These are phyloP conservation scores for Echites panduratus DNA, from an alignment of 257 asterid species.

Conservation along the genomic window DNA sequence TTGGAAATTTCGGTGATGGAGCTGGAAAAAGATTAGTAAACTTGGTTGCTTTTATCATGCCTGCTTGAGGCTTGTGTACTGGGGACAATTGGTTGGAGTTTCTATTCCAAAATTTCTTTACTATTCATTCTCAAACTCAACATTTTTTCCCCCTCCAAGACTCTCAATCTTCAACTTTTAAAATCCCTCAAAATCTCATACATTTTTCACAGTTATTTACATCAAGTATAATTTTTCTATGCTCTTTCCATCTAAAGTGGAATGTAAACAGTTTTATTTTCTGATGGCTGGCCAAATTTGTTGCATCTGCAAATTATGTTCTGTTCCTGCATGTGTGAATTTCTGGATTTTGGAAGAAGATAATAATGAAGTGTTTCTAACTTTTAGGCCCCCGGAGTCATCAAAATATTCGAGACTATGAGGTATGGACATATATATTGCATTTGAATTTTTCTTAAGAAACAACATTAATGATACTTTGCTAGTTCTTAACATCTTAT, in stretches of 20 bases:
- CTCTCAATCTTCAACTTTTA: too few relatives aligned
- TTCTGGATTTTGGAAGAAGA: background rate
- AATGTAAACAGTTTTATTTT: background rate
- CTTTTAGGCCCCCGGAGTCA: slow-evolving; percentile 64
- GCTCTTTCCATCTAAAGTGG: too few relatives aligned
- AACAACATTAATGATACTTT: background rate
- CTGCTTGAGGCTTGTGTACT: background rate
- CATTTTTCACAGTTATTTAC: too few relatives aligned
- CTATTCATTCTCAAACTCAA: too few relatives aligned
- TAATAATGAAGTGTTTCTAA: background rate
- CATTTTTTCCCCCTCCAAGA: too few relatives aligned
- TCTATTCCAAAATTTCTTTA: too few relatives aligned
- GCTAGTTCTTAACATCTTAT: background rate
- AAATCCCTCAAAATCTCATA: too few relatives aligned
- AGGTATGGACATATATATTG: slow-evolving; percentile 36
- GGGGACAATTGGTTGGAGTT: background rate
- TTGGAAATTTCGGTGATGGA: background rate
- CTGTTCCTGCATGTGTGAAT: background rate
- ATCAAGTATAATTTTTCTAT: too few relatives aligned
- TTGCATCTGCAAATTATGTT: background rate
- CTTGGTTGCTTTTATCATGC: background rate
- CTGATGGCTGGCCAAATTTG: background rate
- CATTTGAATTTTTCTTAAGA: background rate
- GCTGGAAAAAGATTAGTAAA: background rate
- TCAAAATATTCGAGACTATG: slow-evolving; percentile 50